Base-by-base conservation (phyloP, 805 yeast species). In the Peterozyma toletana region DNA sequence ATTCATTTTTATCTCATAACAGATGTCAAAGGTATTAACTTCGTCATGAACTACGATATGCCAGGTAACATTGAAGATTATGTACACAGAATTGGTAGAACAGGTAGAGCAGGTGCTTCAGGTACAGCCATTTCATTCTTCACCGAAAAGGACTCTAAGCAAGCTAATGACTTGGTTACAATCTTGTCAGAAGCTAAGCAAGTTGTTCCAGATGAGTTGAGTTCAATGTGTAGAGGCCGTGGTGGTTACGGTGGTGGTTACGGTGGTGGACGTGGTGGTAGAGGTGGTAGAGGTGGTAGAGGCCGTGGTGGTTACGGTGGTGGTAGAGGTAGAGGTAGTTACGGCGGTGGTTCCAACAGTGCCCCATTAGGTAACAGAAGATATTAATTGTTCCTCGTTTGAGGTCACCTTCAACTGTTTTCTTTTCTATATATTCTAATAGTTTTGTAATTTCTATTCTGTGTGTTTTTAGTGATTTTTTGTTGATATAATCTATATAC, bases 11-110 rank as follows among this genome's bases (percentile, higher is more conserved):
- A 29, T 37, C 38, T 42, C 49, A 45, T 45, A 58, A 44, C 66
- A 90, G 99, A 93, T 72, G 99, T 93, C 68, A 93, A 93, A 76
- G 99, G 97, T 66, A 87, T 93, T 64, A 84, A 90, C 56, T 81
- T 73, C 59, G 99, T 93, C 49, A 77, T 93, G 64, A 93, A 93
- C 80, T 88, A 77, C 61, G 98, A 91, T 67, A 91, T 91, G 90
- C 98, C 99, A 61, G 89, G 87, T 68, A 91, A 91, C 71, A 87
- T 90, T 62, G 99, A 93, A 75, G 98, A 93, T 72, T 91, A 91
- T 66, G 97, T 91, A 51, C 99, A 91, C 68, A 82, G 99, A 73
- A 93, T 91, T 62, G 99, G 99, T 68, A 90, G 97, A 80, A 90
- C 99, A 52, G 99, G 99, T 66, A 88, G 99, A 79, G 99, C 97